These are phyloP conservation scores for Neurospora sp. DNA, from an alignment of 495 filamentous ascomycete species.

Conservation along the genomic window DNA sequence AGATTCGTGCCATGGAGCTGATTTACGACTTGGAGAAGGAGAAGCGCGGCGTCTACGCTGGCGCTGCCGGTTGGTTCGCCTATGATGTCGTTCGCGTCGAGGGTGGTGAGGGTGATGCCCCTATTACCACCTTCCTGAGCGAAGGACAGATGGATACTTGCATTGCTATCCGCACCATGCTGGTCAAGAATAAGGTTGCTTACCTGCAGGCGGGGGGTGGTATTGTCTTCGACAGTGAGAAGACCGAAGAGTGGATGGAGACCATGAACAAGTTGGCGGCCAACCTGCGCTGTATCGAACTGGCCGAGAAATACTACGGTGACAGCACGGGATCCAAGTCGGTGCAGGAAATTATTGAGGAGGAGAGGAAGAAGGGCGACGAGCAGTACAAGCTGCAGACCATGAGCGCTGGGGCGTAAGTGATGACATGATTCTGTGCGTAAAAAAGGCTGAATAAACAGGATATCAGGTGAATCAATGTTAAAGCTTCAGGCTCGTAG, in stretches of 20 bases:
- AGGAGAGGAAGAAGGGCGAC: slow-evolving; percentile 25
- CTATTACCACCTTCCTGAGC: slow-evolving; percentile 17
- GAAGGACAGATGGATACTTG: slow-evolving; percentile 97
- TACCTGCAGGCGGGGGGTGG: slow-evolving; percentile 96
- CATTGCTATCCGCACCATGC: slow-evolving; percentile 95
- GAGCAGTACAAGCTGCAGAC: slow-evolving; percentile 18
- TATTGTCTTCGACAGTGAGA: slow-evolving; percentile 93
- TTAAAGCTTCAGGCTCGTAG: background rate
- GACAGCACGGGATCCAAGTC: slow-evolving; percentile 17
- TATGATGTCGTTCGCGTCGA: slow-evolving; percentile 46
- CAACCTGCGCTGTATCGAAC: slow-evolving; percentile 76
- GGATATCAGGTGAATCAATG: background rate
- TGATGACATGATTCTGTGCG: background rate
- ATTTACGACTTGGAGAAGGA: slow-evolving; percentile 91
- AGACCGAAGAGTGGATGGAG: slow-evolving; percentile 90
- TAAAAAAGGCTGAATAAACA: background rate
- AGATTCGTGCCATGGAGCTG: slow-evolving; percentile 92
- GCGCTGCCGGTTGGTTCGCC: slow-evolving; percentile 91
- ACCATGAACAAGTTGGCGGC: slow-evolving; percentile 93
- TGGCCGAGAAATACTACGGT: slow-evolving; percentile 65
- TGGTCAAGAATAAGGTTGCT: slow-evolving; percentile 81
- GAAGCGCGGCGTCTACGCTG: slow-evolving; percentile 91
- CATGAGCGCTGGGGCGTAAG: slow-evolving; percentile 12
- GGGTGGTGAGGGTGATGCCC: slow-evolving; percentile 9
- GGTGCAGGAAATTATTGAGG: slow-evolving; percentile 26